Conservation (phyloP, 352 stramenopile species). For the Peronospora tabacina region DNA sequence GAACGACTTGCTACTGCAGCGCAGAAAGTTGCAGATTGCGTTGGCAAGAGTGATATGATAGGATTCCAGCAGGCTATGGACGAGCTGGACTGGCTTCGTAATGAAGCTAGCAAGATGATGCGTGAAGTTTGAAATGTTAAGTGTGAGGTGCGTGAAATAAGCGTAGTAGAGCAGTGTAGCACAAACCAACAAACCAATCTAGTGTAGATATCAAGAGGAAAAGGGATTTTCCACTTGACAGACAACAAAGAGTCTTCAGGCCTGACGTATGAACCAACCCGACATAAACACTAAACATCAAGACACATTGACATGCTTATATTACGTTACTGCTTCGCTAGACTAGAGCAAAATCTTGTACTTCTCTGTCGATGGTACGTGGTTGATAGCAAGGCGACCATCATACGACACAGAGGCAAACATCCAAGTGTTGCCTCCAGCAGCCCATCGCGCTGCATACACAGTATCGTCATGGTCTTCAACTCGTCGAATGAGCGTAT, state of each 20-base stretch:
- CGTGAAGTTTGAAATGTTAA: conserved; percentile 20
- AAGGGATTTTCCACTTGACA: conserved; percentile 10
- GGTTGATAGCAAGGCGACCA: conserved; percentile 90
- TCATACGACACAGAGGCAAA: conserved; percentile 94
- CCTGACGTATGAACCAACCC: conserved; percentile 22
- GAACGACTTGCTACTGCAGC: conserved; percentile 58
- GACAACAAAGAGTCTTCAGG: conserved; percentile 19
- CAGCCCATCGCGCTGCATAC: conserved; percentile 88
- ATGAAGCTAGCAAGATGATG: conserved; percentile 72
- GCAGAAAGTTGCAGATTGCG: conserved; percentile 65
- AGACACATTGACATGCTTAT: conserved; percentile 4
- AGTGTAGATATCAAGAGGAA: conserved; percentile 27
- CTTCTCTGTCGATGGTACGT: conserved; percentile 98
- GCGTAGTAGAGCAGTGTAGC: conserved; percentile 30
- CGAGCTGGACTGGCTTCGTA: conserved; percentile 69
- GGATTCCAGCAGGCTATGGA: conserved; percentile 78
- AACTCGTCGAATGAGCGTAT: conserved; percentile 78
- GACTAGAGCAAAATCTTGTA: conserved; percentile 97
- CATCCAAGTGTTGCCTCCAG: conserved; percentile 91
- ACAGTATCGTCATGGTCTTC: conserved; percentile 94
- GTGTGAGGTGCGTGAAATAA: conserved; percentile 26
- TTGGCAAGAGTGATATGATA: conserved; percentile 70
- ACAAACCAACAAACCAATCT: conserved; percentile 16
- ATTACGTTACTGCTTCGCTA: conserved; percentile 18
- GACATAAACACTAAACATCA: conserved; percentile 22